phyloP scores from a whole-genome alignment of 169 alveolate species.

The Amoebophrya sp. region DNA sequence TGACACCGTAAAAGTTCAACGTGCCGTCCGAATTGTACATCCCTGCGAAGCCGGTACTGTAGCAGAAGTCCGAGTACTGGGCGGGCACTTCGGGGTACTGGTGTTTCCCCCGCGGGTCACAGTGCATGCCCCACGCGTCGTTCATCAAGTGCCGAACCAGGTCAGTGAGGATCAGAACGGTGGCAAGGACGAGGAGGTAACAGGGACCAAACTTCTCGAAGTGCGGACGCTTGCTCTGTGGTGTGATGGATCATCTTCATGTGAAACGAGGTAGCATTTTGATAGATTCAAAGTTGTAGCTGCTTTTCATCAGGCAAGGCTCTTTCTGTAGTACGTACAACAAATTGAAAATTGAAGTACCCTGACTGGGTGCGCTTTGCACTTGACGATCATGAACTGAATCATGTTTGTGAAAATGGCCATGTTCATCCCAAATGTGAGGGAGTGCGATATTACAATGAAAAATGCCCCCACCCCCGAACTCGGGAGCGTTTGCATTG shows the following conservation, averaged over 20 bases:
- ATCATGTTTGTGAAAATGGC: not conserved
- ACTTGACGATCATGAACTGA: not conserved
- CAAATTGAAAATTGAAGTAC: not conserved
- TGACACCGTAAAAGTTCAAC: not conserved
- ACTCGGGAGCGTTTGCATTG: no score
- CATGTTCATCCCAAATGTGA: not conserved
- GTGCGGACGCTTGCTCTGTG: not conserved
- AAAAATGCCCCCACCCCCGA: no score
- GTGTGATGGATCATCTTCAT: not conserved
- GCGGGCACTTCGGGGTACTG: not conserved
- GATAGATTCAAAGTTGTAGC: no score
- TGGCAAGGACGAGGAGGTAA: not conserved
- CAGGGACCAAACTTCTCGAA: not conserved
- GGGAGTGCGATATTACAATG: no score
- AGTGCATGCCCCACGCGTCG: slow-evolving; percentile 13
- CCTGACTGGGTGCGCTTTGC: not conserved
- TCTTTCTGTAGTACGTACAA: not conserved
- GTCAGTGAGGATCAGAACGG: not conserved
- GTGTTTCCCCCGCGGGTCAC: not conserved
- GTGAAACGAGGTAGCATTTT: no score
- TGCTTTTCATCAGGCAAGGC: not conserved
- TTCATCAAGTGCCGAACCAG: not conserved
- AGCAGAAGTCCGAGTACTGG: not conserved
- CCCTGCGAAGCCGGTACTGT: not conserved
- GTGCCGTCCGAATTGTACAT: not conserved